These are phyloP conservation scores for Diospyros lotus DNA, from an alignment of 148 eudicot species.

Conservation along the genomic window DNA sequence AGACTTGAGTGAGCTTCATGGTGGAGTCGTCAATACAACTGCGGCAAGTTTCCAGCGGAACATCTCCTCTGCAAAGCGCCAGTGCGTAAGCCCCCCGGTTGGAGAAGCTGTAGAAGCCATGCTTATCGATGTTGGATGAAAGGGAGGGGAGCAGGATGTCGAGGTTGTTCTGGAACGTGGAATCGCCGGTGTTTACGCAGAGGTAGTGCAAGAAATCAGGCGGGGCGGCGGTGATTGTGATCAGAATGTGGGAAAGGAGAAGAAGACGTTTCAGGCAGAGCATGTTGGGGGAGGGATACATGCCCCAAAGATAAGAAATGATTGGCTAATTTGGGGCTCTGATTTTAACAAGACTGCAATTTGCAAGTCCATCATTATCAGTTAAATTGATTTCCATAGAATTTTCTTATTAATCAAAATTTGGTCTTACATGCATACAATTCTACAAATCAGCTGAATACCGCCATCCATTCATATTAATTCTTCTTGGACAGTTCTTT, in stretches of 20 bases:
- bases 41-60: conserved; percentile 16
- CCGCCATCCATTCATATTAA: too few relatives aligned
- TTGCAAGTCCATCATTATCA: too few relatives aligned
- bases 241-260: neutral
- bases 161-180: neutral
- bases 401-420: too few relatives aligned
- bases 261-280: neutral
- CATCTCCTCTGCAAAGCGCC: conserved; percentile 28
- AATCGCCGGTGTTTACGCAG: neutral
- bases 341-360: too few relatives aligned
- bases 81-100: conserved; percentile 6
- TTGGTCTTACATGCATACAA: too few relatives aligned
- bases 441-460: too few relatives aligned
- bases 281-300: too few relatives aligned
- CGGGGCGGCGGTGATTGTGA: neutral
- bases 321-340: too few relatives aligned
- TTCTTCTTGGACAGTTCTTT: too few relatives aligned
- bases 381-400: too few relatives aligned
- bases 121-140: neutral
- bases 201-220: neutral
- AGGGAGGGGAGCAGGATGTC: neutral
- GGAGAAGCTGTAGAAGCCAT: neutral
- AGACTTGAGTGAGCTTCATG: conserved; percentile 1
- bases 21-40: conserved; percentile 22
- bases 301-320: too few relatives aligned